Conservation (phyloP, 768 basidiomycete species). For the Termitomyces titanicus region DNA sequence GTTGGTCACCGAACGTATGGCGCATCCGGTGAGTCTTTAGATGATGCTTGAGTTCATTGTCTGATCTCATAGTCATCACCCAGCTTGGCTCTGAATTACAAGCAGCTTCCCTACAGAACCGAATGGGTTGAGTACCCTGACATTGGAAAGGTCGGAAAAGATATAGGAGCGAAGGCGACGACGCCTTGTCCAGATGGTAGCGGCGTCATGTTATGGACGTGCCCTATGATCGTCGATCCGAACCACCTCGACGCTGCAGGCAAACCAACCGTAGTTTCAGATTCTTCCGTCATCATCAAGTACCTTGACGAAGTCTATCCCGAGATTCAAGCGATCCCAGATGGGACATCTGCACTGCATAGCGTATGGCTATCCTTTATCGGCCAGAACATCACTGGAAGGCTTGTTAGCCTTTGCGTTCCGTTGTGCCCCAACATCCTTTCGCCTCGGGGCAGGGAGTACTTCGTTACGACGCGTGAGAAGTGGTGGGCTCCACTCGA, state of each 20-base stretch:
- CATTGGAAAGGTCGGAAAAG: slow-evolving; percentile 29
- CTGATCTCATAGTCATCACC: not conserved
- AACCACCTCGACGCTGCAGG: slow-evolving; percentile 9
- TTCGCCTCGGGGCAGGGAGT: slow-evolving; percentile 5
- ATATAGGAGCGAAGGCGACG: slow-evolving; percentile 29
- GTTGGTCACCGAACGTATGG: slow-evolving; percentile 16
- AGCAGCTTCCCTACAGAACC: slow-evolving; percentile 30
- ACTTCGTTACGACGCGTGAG: slow-evolving; percentile 12
- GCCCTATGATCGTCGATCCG: slow-evolving; percentile 14
- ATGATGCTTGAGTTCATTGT: not conserved
- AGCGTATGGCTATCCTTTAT: slow-evolving; percentile 6
- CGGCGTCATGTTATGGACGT: slow-evolving; percentile 8
- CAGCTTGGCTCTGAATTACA: slow-evolving; percentile 18
- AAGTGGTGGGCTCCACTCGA: slow-evolving; percentile 11
- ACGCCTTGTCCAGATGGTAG: slow-evolving; percentile 11
- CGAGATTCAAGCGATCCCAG: slow-evolving; percentile 14
- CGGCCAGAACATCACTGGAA: not conserved
- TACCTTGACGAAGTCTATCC: slow-evolving; percentile 16
- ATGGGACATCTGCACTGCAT: slow-evolving; percentile 12
- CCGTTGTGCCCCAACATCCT: slow-evolving; percentile 5
- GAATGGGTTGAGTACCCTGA: slow-evolving; percentile 40
- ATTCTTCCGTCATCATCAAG: slow-evolving; percentile 13
- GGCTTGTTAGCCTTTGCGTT: slow-evolving; percentile 1
- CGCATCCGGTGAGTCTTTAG: slow-evolving; percentile 2
- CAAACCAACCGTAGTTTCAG: slow-evolving; percentile 10